Evolutionary conservation across 305 asterid genomes (phyloP), one percentile per base, ranked within the genome.

Genomic region (Vinca major): DNA sequence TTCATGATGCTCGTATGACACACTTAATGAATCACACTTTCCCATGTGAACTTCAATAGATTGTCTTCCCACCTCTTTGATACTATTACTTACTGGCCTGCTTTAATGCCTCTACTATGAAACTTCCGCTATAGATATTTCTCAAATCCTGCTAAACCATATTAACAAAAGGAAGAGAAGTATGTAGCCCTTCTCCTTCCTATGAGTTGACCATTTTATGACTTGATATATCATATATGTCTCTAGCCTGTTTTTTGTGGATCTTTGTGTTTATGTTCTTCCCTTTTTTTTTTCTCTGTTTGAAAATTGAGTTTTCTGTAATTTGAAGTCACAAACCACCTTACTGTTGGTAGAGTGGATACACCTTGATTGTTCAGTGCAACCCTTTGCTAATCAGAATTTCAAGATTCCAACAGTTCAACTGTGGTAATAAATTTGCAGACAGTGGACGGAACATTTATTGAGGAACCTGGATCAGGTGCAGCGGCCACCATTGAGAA

Each of bases 391-490:
- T 55, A 37, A 41, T 71, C 72, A 63, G 16, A 41, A 40, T 68
- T 63, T 62, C 17, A 39, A 48, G 65, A 41, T 61, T 61, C 14
- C 16, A 39, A 69, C 36, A 63, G 67, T 65, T 73, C 68, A 68
- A 45, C 55, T 57, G 41, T 67, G 41, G 61, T 63, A 66, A 62
- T 72, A 45, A 79, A 66, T 69, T 77, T 84, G 78, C 83, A 93
- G 99, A 90, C 80, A 52, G 77, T 45, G 9, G 99, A 88, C 74
- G 97, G 97, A 79, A 84, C 99, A 73, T 93, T 80, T 72, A 77
- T 74, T 52, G 99, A 94, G 87, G 99, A 94, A 80, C 98, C 99
- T 65, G 99, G 97, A 68, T 94, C 98, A 71, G 98, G 99, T 82
- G 99, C 96, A 8, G 87, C 85, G 62, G 99, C 96, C 72, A 71